Conservation (phyloP, 2,329 filamentous ascomycete genomes). For the Blastomyces parvus region DNA sequence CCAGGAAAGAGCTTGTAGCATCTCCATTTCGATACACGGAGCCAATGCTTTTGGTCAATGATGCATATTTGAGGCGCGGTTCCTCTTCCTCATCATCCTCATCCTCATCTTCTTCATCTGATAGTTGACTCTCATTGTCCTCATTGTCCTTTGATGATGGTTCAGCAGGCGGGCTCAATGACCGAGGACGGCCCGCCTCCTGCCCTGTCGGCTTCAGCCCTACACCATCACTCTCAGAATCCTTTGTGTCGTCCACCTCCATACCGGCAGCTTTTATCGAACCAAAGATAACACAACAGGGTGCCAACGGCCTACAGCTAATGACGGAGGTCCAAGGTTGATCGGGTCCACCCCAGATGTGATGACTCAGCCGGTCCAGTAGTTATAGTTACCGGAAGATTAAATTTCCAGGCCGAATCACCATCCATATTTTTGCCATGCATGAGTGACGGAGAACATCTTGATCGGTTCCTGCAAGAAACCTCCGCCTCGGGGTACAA, state of each 20-base stretch:
- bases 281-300: slow-evolving; percentile 7
- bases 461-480: background rate
- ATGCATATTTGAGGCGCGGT: slow-evolving; percentile 84
- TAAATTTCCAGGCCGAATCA: background rate
- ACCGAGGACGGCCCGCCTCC: slow-evolving; percentile 3
- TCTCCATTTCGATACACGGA: slow-evolving; percentile 88
- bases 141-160: slow-evolving; percentile 21
- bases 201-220: slow-evolving; percentile 16
- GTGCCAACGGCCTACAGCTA: background rate
- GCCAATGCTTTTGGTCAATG: slow-evolving; percentile 69
- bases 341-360: background rate
- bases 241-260: slow-evolving; percentile 31
- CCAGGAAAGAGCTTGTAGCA: slow-evolving; percentile 81
- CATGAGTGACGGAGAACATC: too few relatives aligned
- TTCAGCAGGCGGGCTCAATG: background rate
- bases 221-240: slow-evolving; percentile 14
- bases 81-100: slow-evolving; percentile 87
- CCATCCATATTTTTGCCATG: background rate
- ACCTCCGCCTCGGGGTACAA: background rate
- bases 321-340: background rate
- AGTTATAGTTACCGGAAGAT: background rate
- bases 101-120: slow-evolving; percentile 50
- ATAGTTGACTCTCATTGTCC: slow-evolving; percentile 26
- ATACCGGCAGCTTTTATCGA: slow-evolving; percentile 27
- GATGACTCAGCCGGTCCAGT: slow-evolving; percentile 1